phyloP scores from a whole-genome alignment of 2,329 filamentous ascomycete species.

The Cladophialophora exuberans region DNA sequence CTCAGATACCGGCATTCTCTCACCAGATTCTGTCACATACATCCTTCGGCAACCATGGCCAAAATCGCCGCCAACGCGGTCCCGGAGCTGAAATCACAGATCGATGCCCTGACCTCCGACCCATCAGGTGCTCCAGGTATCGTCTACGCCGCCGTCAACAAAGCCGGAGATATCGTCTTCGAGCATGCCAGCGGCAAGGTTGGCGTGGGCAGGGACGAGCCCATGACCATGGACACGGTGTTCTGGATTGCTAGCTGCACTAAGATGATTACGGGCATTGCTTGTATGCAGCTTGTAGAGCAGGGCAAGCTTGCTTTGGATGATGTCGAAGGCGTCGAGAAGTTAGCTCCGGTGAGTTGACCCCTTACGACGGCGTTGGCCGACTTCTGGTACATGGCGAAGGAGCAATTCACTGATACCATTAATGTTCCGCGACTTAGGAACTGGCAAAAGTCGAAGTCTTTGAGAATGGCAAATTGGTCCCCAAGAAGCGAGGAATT shows the following conservation, averaged over 20 bases:
- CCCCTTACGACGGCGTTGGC: neutral
- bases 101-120: constrained; percentile 30
- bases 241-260: constrained; percentile 62
- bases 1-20: too few species aligned
- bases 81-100: constrained; percentile 28
- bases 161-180: constrained; percentile 35
- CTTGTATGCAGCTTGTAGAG: constrained; percentile 63
- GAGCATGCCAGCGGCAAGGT: constrained; percentile 36
- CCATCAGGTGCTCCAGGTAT: constrained; percentile 30
- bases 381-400: too few species aligned
- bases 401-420: neutral
- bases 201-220: constrained; percentile 26
- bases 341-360: constrained; percentile 41
- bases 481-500: constrained; percentile 47
- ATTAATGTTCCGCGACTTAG: neutral
- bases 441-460: constrained; percentile 56
- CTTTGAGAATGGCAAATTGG: constrained; percentile 40
- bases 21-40: too few species aligned
- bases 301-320: constrained; percentile 54
- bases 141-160: constrained; percentile 35
- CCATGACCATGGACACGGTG: constrained; percentile 37
- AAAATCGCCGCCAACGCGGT: constrained; percentile 29
- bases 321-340: constrained; percentile 51
- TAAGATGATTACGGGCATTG: constrained; percentile 58
- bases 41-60: constrained; percentile 21